Evolutionary conservation across 1,284 basidiomycete species (phyloP).

Genomic region (Ceratobasidium sp.): DNA sequence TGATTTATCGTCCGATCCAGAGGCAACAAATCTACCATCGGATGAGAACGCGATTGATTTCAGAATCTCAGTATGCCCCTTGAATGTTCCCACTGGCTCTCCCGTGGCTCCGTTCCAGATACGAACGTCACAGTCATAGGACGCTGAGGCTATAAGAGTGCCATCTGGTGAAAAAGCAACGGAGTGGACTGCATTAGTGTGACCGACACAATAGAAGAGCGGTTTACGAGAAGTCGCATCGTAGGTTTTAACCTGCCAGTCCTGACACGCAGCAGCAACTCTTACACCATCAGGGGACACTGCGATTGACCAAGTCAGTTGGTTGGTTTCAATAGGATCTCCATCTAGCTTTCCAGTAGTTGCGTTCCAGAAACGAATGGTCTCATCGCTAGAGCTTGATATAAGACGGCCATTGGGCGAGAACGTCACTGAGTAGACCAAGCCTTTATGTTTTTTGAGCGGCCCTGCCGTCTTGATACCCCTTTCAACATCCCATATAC

Average conservation of each 20-base stretch:
- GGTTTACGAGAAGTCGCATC: neutral
- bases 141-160: conserved; percentile 81
- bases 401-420: conserved; percentile 25
- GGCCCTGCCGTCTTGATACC: neutral
- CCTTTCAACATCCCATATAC: too few relatives aligned
- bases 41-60: conserved; percentile 83
- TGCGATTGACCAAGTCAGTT: neutral
- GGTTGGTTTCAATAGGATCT: neutral
- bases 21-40: conserved; percentile 80
- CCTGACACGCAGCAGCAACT: neutral
- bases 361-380: conserved; percentile 27
- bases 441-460: neutral
- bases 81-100: conserved; percentile 63
- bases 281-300: conserved; percentile 25
- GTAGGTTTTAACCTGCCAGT: neutral
- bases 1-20: conserved; percentile 84
- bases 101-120: conserved; percentile 84
- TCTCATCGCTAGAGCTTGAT: conserved; percentile 30
- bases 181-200: conserved; percentile 64
- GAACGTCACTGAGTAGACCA: neutral
- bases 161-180: conserved; percentile 85
- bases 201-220: neutral
- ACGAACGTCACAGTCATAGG: conserved; percentile 85
- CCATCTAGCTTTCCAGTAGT: neutral
- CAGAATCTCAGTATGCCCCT: conserved; percentile 74